Evolutionary conservation across 495 filamentous ascomycete genomes (phyloP), one percentile per base, ranked within the genome.

Genomic region (Acidiella bohemica): DNA sequence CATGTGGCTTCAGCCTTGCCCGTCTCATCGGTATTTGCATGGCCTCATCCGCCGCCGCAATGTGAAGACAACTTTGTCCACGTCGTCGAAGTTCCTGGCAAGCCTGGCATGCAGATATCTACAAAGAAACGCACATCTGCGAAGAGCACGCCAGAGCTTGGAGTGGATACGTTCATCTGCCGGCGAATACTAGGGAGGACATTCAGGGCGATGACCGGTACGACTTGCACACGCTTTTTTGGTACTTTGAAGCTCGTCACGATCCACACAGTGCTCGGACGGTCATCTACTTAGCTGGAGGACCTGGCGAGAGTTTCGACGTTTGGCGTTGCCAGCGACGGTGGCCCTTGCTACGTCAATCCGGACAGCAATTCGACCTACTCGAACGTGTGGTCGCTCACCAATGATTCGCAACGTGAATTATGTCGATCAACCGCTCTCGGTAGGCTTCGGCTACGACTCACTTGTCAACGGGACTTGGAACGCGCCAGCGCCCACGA

Each of bases 211-310:
- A n/a, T n/a, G n/a, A n/a, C n/a, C n/a, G n/a, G n/a, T n/a, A n/a
- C n/a, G n/a, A n/a, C n/a, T n/a, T 32, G 5, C 17, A 10, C 11
- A 32, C 17, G 30, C 17, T 32, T 16, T 32, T 32, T 16, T 32
- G 30, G 30, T 32, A 32, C n/a, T 32, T 32, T 13, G 78, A 74
- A 46, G 72, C 75, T 0, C 63, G 75, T 22, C 64, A 74, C 21
- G 67, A 73, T 32, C 67, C 73, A 0, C 47, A 64, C 35, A 71
- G 72, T 26, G 67, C 70, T 3, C 70, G 72, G 17, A 59, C 81
- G 20, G 73, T 75, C 2, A 73, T 82, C 53, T 81, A 73, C 73
- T 62, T 80, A 52, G 76, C 76, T 59, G 74, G 73, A 43, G 74
- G 73, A 6, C 68, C 72, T 11, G 73, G 67, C 32, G 58, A 64